Base-by-base conservation (phyloP, 108 stramenopile species). In the Aureococcus anophagefferens region DNA sequence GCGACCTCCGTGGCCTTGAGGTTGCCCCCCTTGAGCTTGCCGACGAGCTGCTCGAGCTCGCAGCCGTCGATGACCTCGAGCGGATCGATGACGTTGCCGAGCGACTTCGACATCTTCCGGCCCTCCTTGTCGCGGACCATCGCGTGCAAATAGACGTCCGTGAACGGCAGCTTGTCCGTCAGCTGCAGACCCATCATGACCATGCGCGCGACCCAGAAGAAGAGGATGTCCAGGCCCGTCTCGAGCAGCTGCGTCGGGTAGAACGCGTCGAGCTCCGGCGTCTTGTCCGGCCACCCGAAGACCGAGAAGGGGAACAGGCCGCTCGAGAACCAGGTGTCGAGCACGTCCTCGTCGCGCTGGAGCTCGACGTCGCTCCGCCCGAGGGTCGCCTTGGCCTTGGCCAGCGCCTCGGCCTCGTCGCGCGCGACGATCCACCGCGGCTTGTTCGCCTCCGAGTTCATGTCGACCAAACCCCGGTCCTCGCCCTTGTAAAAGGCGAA, bases 121-220 rank as follows among this genome's bases (percentile, higher is more conserved):
- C 96, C 96, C 69, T 95, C 92, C 82, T 99, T 99, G 79, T 99
- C 98, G 65, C 98, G 86, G 67, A 99, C 96, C 98, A 99, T 99
- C 65, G 98, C 94, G 86, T 99, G 98, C 71, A 99, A 84, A 75
- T 94, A 99, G 11, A 99, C 98, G 30, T 93, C 93, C 66, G 89
- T 85, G 85, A 98, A 98, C 35, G 97, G 97, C 31, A 98, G 91
- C 63, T 76, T 81, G 72, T 93, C 91, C 32, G 93, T 96, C 70
- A 99, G 83, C 81, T 99, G 91, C 79, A 99, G 87, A 51, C 96
- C 93, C 95, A 99, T 95, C 96, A 99, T 98, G 44, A 99, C 98
- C 98, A 99, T 99, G 75, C 98, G 86, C 34, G 98, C 98, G 45
- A 99, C 98, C 98, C 98, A 99, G 83, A 99, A 99, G 88, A 99